Evolutionary conservation across 306 rosid genomes (phyloP), one percentile per base, ranked within the genome.

Genomic region (Glycine soja): DNA sequence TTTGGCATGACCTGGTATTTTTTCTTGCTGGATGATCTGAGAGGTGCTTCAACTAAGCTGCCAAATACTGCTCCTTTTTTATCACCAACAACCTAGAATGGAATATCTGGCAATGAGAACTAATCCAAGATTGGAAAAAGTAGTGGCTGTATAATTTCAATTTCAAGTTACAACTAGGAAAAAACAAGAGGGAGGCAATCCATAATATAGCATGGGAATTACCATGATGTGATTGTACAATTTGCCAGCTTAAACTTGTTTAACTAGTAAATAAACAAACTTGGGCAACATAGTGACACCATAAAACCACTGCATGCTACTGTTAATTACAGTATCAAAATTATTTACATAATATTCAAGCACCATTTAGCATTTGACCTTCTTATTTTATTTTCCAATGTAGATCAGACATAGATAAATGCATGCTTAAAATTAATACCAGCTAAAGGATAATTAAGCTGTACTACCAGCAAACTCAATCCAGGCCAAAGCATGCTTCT

Each of bases 31-130:
- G 91, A 88, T 34, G 97, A 88, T 80, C 77, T 92, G 32, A 91
- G 85, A 45, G 98, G 98, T 69, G 98, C 97, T 86, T 94, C 98
- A 77, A 94, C 89, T 86, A 94, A 83, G 86, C 97, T 92, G 5
- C 97, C 98, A 87, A 94, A 94, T n/a, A 93, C 97, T 14, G 95
- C 97, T 83, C 97, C 98, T 84, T 81, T 86, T 77, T 83, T 87
- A 71, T 94, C 97, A 54, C 97, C 93, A 72, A 95, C 94, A 88
- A 92, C 92, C 98, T 94, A 85, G 61, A 87, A 83, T 64, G 53
- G 34, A 67, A 63, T 66, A 54, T 24, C 72, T 38, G 8, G 13
- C 32, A 36, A 51, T 74, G 8, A 70, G 61, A 81, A 72, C 64
- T 75, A 71, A 38, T 18, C 74, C 66, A 50, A 59, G 71, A 48